phyloP scores from a whole-genome alignment of 805 yeast genomes.

The Candida multigemmis region DNA sequence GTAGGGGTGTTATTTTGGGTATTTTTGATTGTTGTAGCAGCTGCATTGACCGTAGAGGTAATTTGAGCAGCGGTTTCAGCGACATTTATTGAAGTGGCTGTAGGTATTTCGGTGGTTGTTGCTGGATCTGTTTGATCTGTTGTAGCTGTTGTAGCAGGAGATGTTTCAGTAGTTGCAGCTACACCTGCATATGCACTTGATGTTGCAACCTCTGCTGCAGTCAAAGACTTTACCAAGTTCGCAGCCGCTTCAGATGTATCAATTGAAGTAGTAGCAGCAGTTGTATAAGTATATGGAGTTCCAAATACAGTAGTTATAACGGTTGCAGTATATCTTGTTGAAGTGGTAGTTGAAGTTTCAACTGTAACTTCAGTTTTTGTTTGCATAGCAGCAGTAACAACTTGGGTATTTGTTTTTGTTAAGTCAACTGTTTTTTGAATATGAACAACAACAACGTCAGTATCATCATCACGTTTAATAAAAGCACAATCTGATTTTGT shows the following conservation, averaged over 20 bases:
- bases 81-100: slow-evolving; percentile 1
- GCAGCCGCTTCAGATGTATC: slow-evolving; percentile 7
- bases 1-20: slow-evolving; percentile 1
- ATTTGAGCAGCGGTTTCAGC: slow-evolving; percentile 2
- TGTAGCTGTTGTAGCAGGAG: slow-evolving; percentile 7
- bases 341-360: slow-evolving; percentile 25
- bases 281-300: slow-evolving; percentile 23
- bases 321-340: slow-evolving; percentile 34
- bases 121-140: slow-evolving; percentile 4
- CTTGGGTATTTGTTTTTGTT: slow-evolving; percentile 20
- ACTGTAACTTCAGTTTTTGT: slow-evolving; percentile 19
- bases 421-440: slow-evolving; percentile 26
- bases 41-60: slow-evolving; percentile 3
- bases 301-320: slow-evolving; percentile 35
- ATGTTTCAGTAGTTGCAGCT: slow-evolving; percentile 5
- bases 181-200: slow-evolving; percentile 3
- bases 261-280: slow-evolving; percentile 24
- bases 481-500: slow-evolving; percentile 10
- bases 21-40: slow-evolving; percentile 3
- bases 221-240: slow-evolving; percentile 3
- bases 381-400: slow-evolving; percentile 18
- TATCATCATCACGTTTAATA: slow-evolving; percentile 10
- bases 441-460: slow-evolving; percentile 19
- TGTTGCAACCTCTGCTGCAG: slow-evolving; percentile 6
- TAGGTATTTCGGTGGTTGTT: slow-evolving; percentile 1